These are phyloP conservation scores for Allantophomopsis cytisporea DNA, from an alignment of 2,329 filamentous ascomycete species.

Conservation along the genomic window DNA sequence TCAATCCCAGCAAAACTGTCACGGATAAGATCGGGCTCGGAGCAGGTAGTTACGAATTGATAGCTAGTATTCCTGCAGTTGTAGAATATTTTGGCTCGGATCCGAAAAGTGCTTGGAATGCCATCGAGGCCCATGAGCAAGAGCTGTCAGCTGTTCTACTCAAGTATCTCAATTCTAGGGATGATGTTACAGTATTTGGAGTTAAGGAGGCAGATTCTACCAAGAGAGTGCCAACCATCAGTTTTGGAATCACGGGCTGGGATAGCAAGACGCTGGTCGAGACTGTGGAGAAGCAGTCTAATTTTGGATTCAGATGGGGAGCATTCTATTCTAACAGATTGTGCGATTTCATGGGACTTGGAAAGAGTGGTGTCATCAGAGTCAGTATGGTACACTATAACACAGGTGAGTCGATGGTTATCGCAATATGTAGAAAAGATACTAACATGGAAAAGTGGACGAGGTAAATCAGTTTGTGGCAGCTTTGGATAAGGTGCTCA, in stretches of 20 bases:
- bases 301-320: conserved; percentile 52
- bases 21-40: conserved; percentile 57
- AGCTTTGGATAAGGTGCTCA: no score
- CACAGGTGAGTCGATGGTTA: conserved; percentile 33
- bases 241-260: conserved; percentile 45
- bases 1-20: conserved; percentile 45
- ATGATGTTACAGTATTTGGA: conserved; percentile 44
- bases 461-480: no score
- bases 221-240: conserved; percentile 50
- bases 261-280: conserved; percentile 45
- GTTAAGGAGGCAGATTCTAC: conserved; percentile 30
- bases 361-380: conserved; percentile 48
- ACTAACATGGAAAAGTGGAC: no score
- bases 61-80: conserved; percentile 46
- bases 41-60: conserved; percentile 57
- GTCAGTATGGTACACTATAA: conserved; percentile 68
- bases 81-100: conserved; percentile 41
- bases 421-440: no score
- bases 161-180: conserved; percentile 36
- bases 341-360: conserved; percentile 42
- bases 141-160: conserved; percentile 44
- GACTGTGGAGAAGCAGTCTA: conserved; percentile 40
- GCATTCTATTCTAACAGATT: conserved; percentile 56
- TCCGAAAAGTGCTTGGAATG: conserved; percentile 28
- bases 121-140: conserved; percentile 44